phyloP scores from a whole-genome alignment of 1,139 yeast genomes.

The Debaryomyces udenii region DNA sequence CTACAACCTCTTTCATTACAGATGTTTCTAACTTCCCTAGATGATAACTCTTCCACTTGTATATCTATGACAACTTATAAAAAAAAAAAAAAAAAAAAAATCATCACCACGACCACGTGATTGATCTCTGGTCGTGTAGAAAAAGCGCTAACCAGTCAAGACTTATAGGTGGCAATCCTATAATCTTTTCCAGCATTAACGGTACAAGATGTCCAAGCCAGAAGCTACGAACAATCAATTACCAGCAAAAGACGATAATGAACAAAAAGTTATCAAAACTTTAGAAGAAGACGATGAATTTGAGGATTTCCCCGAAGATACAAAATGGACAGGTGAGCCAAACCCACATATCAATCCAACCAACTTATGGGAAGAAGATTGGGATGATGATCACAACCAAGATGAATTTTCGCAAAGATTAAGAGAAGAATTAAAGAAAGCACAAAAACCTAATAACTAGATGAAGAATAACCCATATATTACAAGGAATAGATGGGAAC shows the following conservation, averaged over 20 bases:
- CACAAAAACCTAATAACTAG: conserved; percentile 17
- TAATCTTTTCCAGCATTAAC: background rate
- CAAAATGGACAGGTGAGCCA: conserved; percentile 48
- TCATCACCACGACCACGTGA: conserved; percentile 7
- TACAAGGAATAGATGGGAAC: background rate
- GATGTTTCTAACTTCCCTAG: background rate
- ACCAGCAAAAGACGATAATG: conserved; percentile 24
- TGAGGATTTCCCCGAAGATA: conserved; percentile 89
- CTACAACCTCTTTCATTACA: conserved; percentile 70
- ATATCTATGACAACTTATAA: too few relatives aligned
- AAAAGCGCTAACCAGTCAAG: background rate
- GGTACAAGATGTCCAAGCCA: conserved; percentile 4
- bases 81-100: conserved; percentile 1
- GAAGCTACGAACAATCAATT: conserved; percentile 1
- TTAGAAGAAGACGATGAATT: conserved; percentile 93
- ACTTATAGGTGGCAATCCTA: conserved; percentile 4
- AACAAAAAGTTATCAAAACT: conserved; percentile 53
- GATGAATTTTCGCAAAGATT: conserved; percentile 79
- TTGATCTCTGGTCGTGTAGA: conserved; percentile 8
- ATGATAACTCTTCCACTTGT: too few relatives aligned
- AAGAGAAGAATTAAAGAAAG: conserved; percentile 48
- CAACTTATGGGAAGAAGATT: conserved; percentile 87
- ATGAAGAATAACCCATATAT: background rate
- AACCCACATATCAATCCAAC: conserved; percentile 46
- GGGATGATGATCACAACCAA: conserved; percentile 92